Conservation (phyloP, 164 flowering plant species). For the Taxillus chinensis region DNA sequence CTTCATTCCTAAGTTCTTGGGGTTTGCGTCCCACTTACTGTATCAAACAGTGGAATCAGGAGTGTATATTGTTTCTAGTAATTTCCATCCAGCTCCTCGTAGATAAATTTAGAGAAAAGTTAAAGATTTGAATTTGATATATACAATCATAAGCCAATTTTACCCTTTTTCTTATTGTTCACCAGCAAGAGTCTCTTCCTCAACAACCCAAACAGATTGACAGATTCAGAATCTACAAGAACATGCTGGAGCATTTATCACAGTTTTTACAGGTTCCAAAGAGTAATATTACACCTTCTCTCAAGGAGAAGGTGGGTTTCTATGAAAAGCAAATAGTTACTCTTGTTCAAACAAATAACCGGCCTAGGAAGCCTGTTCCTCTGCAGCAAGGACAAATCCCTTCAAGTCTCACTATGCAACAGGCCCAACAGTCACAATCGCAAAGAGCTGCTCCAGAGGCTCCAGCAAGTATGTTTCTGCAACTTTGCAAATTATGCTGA, state of each 20-base stretch:
- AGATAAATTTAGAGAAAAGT: no score
- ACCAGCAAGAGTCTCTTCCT: constrained; percentile 56
- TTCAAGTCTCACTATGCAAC: constrained; percentile 38
- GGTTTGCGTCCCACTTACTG: no score
- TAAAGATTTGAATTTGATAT: no score
- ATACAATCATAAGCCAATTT: no score
- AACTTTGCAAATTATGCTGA: no score
- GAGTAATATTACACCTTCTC: constrained; percentile 20
- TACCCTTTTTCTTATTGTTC: constrained; percentile 6
- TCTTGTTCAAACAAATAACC: constrained; percentile 29
- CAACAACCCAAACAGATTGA: constrained; percentile 58
- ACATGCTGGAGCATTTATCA: constrained; percentile 48
- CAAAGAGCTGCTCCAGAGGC: constrained; percentile 65
- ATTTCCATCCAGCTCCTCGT: no score
- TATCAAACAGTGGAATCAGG: no score
- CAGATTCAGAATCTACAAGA: constrained; percentile 38
- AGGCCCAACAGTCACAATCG: constrained; percentile 36
- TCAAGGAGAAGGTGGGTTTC: constrained; percentile 48
- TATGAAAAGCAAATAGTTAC: constrained; percentile 61
- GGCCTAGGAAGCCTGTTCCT: constrained; percentile 41
- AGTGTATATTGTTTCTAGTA: no score
- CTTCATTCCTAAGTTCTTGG: no score
- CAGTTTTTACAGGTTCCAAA: constrained; percentile 43
- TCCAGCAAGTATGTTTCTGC: constrained; percentile 50
- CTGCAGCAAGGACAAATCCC: constrained; percentile 49